These are phyloP conservation scores for Colletotrichum neosansevieriae DNA, from an alignment of 2,329 filamentous ascomycete species.

Conservation along the genomic window DNA sequence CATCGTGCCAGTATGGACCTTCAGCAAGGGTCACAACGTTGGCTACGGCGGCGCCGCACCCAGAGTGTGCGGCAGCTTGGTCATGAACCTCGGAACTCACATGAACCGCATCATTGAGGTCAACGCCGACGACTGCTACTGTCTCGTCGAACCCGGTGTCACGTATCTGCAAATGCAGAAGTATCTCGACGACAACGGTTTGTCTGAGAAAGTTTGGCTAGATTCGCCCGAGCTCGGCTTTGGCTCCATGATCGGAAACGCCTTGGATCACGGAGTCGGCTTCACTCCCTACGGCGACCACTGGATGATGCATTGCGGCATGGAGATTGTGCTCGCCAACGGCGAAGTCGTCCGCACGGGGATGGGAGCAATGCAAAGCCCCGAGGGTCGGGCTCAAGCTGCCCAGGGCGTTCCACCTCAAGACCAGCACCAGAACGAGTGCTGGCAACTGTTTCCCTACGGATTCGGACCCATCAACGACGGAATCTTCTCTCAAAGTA, in stretches of 20 bases:
- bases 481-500: constrained; percentile 64
- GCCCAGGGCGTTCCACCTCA: constrained; percentile 49
- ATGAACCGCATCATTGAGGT: constrained; percentile 67
- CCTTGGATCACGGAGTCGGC: constrained; percentile 59
- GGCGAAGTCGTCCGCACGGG: constrained; percentile 60
- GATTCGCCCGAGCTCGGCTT: constrained; percentile 57
- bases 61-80: constrained; percentile 62
- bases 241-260: constrained; percentile 59
- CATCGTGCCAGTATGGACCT: constrained; percentile 60
- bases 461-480: constrained; percentile 55
- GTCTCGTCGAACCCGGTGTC: constrained; percentile 67
- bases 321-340: constrained; percentile 59
- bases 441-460: constrained; percentile 53
- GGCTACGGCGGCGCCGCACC: constrained; percentile 69
- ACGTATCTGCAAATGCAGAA: constrained; percentile 64
- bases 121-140: constrained; percentile 61
- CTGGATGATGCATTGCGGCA: constrained; percentile 53
- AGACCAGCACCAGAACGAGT: constrained; percentile 45
- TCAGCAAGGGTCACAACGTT: constrained; percentile 62
- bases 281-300: constrained; percentile 58
- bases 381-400: constrained; percentile 50
- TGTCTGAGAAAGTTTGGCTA: constrained; percentile 56
- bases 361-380: constrained; percentile 56
- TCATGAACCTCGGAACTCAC: constrained; percentile 62
- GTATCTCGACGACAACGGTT: constrained; percentile 56